phyloP scores from a whole-genome alignment of 2,329 filamentous ascomycete species.

The Fusarium austroafricanum region DNA sequence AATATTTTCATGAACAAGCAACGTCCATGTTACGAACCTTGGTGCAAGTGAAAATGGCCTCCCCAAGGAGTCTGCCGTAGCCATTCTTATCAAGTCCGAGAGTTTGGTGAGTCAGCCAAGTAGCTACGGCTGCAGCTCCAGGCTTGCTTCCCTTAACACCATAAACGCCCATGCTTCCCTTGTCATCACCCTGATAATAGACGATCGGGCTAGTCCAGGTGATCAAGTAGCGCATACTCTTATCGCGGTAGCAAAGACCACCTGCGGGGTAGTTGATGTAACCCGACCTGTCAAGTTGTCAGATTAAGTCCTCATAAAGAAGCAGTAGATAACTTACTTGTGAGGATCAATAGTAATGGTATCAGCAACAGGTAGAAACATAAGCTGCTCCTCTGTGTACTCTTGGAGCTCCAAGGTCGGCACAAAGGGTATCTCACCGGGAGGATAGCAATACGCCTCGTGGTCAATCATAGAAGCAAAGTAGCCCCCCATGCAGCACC shows the following conservation, averaged over 20 bases:
- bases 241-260: background rate
- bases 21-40: background rate
- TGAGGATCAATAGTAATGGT: slow-evolving; percentile 1
- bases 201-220: background rate
- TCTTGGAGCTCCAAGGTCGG: background rate
- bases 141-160: slow-evolving; percentile 6
- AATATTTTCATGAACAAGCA: too few relatives aligned
- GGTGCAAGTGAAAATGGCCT: slow-evolving; percentile 2
- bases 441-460: background rate
- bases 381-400: background rate
- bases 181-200: fast-evolving
- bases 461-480: slow-evolving; percentile 2
- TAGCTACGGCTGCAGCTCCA: background rate
- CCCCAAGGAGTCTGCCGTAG: background rate
- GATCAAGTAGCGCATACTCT: background rate
- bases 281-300: background rate
- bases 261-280: slow-evolving; percentile 1
- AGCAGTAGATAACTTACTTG: background rate
- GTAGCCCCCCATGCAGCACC: slow-evolving; percentile 5
- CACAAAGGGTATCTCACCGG: background rate
- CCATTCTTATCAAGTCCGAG: background rate
- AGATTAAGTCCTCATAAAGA: fast-evolving
- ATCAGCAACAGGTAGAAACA: background rate
- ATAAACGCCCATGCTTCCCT: background rate
- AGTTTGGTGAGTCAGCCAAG: background rate